These are phyloP conservation scores for Lactarius sp. DNA, from an alignment of 768 basidiomycete species.

Conservation along the genomic window DNA sequence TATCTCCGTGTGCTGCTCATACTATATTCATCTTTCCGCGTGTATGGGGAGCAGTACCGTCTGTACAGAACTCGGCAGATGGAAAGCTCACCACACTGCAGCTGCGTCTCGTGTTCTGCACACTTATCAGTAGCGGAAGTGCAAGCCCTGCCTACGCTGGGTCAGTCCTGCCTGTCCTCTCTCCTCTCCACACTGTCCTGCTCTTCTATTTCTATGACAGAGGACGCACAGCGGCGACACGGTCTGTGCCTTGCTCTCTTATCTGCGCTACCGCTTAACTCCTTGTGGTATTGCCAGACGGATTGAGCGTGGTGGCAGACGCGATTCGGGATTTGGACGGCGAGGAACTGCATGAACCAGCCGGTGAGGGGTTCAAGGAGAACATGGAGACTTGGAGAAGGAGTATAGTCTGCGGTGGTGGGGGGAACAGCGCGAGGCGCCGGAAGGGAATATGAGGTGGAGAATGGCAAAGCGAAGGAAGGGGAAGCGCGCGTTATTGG, in stretches of 20 bases:
- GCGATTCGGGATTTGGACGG: constrained; percentile 31
- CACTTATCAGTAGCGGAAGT: constrained; percentile 59
- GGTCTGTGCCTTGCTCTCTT: constrained; percentile 60
- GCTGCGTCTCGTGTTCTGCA: constrained; percentile 66
- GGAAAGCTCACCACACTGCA: constrained; percentile 58
- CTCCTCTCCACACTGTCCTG: constrained; percentile 26
- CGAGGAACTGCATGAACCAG: constrained; percentile 40
- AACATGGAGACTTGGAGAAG: constrained; percentile 60
- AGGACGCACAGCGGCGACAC: constrained; percentile 36
- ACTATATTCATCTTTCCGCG: neutral
- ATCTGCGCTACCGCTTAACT: constrained; percentile 61
- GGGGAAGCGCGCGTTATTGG: neutral
- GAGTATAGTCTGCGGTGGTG: constrained; percentile 68
- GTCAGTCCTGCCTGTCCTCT: constrained; percentile 56
- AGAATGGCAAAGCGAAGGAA: neutral
- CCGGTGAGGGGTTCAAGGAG: constrained; percentile 56
- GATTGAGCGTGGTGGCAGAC: constrained; percentile 46
- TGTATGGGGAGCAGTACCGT: neutral
- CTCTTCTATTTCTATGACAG: neutral
- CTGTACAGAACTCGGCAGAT: constrained; percentile 54
- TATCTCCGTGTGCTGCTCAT: constrained; percentile 50
- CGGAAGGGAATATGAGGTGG: neutral
- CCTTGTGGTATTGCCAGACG: constrained; percentile 47
- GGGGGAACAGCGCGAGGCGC: constrained; percentile 38
- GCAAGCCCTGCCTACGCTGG: constrained; percentile 40